A percentile compares a stretch with the other conserved stretches of the same genome.
Evolutionary conservation across 192 early-diverging fungal species (phyloP).

Genomic region (Ramicandelaber brevisporus): DNA sequence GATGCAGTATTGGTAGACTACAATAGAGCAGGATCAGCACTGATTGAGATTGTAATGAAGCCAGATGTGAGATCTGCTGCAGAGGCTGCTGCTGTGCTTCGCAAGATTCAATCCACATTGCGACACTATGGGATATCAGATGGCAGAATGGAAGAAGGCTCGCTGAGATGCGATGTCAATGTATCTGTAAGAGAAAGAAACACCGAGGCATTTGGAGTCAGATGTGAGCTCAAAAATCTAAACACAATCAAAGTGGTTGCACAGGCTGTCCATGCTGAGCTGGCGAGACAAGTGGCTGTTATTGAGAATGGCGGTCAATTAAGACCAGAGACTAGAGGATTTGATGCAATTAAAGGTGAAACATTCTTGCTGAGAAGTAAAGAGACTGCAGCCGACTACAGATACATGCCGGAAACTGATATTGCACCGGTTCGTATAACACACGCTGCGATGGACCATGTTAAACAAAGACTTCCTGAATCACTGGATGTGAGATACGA

Average conservation of each 20-base stretch:
- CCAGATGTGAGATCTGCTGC: constrained; percentile 57
- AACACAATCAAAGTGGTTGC: constrained; percentile 43
- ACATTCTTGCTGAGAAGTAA: constrained; percentile 55
- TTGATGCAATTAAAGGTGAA: constrained; percentile 25
- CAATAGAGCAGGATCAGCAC: constrained; percentile 63
- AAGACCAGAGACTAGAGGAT: constrained; percentile 56
- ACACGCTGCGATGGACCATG: constrained; percentile 15
- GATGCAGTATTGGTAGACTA: constrained; percentile 39
- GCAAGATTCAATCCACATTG: constrained; percentile 50
- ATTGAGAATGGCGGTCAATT: constrained; percentile 25
- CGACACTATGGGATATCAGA: constrained; percentile 41
- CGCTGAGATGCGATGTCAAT: constrained; percentile 79
- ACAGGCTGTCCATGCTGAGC: constrained; percentile 58
- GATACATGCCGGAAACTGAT: constrained; percentile 64
- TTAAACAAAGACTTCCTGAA: constrained; percentile 32
- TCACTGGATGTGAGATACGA: constrained; percentile 32
- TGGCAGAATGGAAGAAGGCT: constrained; percentile 75
- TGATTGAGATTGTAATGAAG: constrained; percentile 81
- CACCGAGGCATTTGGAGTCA: constrained; percentile 23
- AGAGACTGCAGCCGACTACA: constrained; percentile 68
- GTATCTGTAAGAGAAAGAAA: constrained; percentile 43
- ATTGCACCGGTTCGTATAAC: constrained; percentile 8
- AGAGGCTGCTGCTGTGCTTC: constrained; percentile 47
- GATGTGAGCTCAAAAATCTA: constrained; percentile 60
- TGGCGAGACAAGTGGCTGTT: constrained; percentile 36